Evolutionary conservation across 495 filamentous ascomycete species (phyloP).

Genomic region (Lasiosphaeria ovina): DNA sequence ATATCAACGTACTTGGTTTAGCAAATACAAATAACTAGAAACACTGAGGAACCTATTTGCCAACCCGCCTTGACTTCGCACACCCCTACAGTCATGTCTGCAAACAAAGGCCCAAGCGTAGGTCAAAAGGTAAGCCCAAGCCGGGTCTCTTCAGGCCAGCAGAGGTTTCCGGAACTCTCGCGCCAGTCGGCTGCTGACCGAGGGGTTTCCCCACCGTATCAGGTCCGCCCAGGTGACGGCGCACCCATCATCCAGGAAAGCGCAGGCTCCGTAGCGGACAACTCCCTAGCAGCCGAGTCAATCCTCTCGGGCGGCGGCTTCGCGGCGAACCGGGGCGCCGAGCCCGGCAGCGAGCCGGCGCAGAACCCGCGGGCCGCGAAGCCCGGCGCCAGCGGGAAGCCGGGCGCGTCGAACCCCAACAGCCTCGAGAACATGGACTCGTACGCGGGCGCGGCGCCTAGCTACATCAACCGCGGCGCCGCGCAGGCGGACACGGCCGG

Average conservation of each 20-base stretch:
- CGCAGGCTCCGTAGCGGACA: constrained; percentile 28
- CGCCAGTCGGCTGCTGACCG: no score
- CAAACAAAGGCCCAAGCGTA: constrained; percentile 15
- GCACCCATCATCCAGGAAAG: constrained; percentile 31
- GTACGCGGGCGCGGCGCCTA: constrained; percentile 31
- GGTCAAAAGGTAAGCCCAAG: constrained; percentile 18
- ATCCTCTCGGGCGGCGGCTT: constrained; percentile 23
- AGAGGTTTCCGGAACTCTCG: no score
- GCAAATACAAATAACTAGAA: neutral
- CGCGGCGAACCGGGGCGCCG: constrained; percentile 21
- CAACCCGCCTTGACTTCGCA: neutral
- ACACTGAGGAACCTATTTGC: neutral
- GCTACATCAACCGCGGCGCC: constrained; percentile 24
- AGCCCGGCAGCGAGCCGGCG: constrained; percentile 11
- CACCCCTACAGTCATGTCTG: constrained; percentile 8
- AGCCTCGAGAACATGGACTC: constrained; percentile 13
- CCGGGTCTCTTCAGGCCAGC: no score
- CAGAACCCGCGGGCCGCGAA: constrained; percentile 9
- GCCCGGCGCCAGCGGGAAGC: constrained; percentile 3
- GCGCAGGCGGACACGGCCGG: constrained; percentile 17
- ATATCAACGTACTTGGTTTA: no score
- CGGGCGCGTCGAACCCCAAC: neutral
- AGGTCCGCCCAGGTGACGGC: constrained; percentile 19
- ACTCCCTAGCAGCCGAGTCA: constrained; percentile 43
- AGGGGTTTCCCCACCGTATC: no score